A percentile compares a stretch with the other conserved stretches of the same genome.
phyloP scores from a whole-genome alignment of 1,139 yeast genomes.

The Ashbya aceris region DNA sequence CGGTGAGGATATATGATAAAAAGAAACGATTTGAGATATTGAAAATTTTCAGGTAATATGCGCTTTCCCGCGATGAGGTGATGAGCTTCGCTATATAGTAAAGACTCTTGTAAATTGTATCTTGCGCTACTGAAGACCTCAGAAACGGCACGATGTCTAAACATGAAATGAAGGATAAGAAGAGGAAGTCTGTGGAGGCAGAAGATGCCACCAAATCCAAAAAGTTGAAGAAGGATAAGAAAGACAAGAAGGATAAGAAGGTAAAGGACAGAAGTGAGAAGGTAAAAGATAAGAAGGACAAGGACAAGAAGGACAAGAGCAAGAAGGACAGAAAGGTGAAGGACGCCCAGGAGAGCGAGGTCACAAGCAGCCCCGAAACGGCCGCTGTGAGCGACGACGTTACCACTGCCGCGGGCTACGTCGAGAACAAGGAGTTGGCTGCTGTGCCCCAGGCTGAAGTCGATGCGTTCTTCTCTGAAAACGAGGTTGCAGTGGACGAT shows the following conservation, averaged over 20 bases:
- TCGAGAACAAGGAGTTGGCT: constrained; percentile 24
- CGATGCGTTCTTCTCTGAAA: constrained; percentile 52
- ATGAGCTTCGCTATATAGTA: constrained; percentile 45
- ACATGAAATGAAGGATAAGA: constrained; percentile 39
- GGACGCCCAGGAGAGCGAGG: constrained; percentile 36
- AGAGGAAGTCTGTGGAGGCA: constrained; percentile 27
- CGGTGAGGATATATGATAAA: not conserved
- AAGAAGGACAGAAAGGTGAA: constrained; percentile 33
- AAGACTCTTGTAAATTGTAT: constrained; percentile 14
- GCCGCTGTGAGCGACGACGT: constrained; percentile 32
- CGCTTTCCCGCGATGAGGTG: constrained; percentile 2
- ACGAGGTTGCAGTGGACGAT: constrained; percentile 78
- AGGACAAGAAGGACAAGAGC: constrained; percentile 28
- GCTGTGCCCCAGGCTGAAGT: constrained; percentile 44
- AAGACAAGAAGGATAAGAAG: constrained; percentile 27
- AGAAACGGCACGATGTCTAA: constrained; percentile 30
- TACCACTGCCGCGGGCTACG: not conserved
- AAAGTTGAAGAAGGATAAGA: constrained; percentile 34
- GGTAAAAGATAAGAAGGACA: constrained; percentile 29
- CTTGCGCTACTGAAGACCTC: too few species aligned
- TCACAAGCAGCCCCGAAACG: constrained; percentile 34
- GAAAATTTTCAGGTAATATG: constrained; percentile 4
- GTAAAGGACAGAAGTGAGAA: constrained; percentile 30
- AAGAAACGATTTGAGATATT: constrained; percentile 2
- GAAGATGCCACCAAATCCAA: constrained; percentile 35